Evolutionary conservation across 345 rosid species (phyloP).

Genomic region (Xanthoceras sorbifolium): DNA sequence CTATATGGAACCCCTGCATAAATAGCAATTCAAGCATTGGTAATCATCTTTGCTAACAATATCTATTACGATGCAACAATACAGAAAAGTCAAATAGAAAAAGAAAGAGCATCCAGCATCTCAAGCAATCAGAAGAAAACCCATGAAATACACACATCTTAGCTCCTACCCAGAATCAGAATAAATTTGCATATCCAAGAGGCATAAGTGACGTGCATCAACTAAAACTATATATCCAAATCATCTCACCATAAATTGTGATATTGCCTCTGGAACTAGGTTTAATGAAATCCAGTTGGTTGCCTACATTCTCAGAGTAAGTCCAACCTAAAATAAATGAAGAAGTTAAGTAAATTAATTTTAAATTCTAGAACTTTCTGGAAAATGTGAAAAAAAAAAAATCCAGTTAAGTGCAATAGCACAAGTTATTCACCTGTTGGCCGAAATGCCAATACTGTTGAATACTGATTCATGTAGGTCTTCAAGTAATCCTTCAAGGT

Average conservation of each 20-base stretch:
- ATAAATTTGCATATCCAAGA: background rate
- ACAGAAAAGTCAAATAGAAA: background rate
- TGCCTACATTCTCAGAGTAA: slow-evolving; percentile 60
- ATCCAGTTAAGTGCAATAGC: background rate
- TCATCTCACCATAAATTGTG: slow-evolving; percentile 69
- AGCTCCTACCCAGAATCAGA: background rate
- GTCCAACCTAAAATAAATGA: slow-evolving; percentile 63
- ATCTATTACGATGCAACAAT: background rate
- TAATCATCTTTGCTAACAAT: slow-evolving; percentile 1
- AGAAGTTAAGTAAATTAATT: background rate
- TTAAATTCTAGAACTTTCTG: background rate
- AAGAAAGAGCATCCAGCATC: background rate
- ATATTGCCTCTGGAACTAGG: slow-evolving; percentile 60
- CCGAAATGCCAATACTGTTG: slow-evolving; percentile 68
- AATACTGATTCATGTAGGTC: slow-evolving; percentile 43
- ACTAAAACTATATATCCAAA: slow-evolving; percentile 5
- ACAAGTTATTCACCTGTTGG: slow-evolving; percentile 59
- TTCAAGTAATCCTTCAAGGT: slow-evolving; percentile 55
- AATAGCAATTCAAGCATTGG: slow-evolving; percentile 1
- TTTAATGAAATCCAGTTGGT: slow-evolving; percentile 60
- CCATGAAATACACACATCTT: background rate
- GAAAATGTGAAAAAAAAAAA: background rate
- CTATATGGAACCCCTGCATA: slow-evolving; percentile 77
- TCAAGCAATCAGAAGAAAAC: slow-evolving; percentile 7
- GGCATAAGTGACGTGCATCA: background rate